phyloP scores from a whole-genome alignment of 2,329 filamentous ascomycete genomes.

The Apiospora aurea region DNA sequence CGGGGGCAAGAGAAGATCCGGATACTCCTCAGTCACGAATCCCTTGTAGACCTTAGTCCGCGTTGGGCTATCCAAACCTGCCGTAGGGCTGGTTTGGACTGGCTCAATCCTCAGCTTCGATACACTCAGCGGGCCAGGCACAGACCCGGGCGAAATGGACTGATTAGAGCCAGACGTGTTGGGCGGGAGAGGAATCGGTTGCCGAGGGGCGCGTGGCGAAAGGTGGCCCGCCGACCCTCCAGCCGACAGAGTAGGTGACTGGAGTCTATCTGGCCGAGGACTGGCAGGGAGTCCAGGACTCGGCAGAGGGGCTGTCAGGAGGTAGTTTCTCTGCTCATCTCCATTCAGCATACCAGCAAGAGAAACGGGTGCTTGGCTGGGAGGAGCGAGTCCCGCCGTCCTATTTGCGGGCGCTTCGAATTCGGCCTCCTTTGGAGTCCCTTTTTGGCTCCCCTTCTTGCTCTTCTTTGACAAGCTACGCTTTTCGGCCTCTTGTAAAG shows the following conservation, averaged over 20 bases:
- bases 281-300: constrained; percentile 68
- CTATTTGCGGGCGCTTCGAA: constrained; percentile 32
- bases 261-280: constrained; percentile 62
- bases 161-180: constrained; percentile 63
- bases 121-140: constrained; percentile 50
- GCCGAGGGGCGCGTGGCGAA: constrained; percentile 76
- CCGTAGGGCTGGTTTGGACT: constrained; percentile 39
- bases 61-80: constrained; percentile 47
- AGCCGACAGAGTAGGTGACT: constrained; percentile 70
- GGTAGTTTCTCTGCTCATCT: constrained; percentile 39
- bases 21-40: constrained; percentile 84
- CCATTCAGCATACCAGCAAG: constrained; percentile 59
- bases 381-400: background rate
- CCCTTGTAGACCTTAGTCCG: constrained; percentile 73
- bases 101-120: constrained; percentile 43
- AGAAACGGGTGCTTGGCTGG: constrained; percentile 49
- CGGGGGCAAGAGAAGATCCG: constrained; percentile 83
- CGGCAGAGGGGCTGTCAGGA: constrained; percentile 54
- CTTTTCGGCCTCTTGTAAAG: constrained; percentile 70
- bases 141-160: constrained; percentile 57
- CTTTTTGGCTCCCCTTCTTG: constrained; percentile 60
- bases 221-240: constrained; percentile 61
- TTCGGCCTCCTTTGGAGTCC: constrained; percentile 51
- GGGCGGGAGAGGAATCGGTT: constrained; percentile 75
- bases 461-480: constrained; percentile 79